Percentiles rank a stretch among this genome's conserved stretches.
phyloP scores from a whole-genome alignment of 1,284 basidiomycete species.

The Fomes fomentarius region DNA sequence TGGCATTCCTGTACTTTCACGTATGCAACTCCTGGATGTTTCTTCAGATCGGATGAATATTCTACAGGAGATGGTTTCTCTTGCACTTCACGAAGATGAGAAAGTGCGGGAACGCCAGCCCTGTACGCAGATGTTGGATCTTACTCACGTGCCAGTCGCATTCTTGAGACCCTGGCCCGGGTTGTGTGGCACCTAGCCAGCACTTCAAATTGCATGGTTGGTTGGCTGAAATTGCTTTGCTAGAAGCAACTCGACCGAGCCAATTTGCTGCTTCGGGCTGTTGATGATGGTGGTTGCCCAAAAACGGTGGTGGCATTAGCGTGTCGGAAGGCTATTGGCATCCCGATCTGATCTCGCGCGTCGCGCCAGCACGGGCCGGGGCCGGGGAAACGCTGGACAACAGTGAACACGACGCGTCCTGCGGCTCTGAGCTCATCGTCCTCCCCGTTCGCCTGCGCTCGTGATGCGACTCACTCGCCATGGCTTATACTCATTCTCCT shows the following conservation, averaged over 20 bases:
- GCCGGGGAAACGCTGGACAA: no score
- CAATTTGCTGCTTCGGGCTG: not conserved
- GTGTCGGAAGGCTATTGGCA: slow-evolving; percentile 22
- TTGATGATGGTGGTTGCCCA: not conserved
- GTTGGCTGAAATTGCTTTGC: no score
- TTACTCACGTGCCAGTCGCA: slow-evolving; percentile 73
- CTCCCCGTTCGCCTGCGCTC: not conserved
- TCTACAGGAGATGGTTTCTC: no score
- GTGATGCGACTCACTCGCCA: slow-evolving; percentile 20
- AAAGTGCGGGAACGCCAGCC: no score
- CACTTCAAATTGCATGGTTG: slow-evolving; percentile 77
- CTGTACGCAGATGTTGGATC: no score
- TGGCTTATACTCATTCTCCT: slow-evolving; percentile 2
- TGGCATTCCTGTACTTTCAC: no score
- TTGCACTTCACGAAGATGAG: no score
- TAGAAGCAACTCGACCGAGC: no score
- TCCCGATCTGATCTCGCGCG: slow-evolving; percentile 27
- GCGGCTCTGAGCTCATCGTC: slow-evolving; percentile 5
- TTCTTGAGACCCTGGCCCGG: slow-evolving; percentile 73
- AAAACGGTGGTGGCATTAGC: slow-evolving; percentile 14
- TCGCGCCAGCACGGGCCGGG: no score
- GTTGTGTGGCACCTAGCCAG: slow-evolving; percentile 79
- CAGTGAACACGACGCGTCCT: slow-evolving; percentile 8
- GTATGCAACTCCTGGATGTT: no score
- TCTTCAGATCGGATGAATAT: no score